Evolutionary conservation across 108 stramenopile species (phyloP), one percentile per base, ranked within the genome.

Genomic region (Pseudonitzschia pungens): DNA sequence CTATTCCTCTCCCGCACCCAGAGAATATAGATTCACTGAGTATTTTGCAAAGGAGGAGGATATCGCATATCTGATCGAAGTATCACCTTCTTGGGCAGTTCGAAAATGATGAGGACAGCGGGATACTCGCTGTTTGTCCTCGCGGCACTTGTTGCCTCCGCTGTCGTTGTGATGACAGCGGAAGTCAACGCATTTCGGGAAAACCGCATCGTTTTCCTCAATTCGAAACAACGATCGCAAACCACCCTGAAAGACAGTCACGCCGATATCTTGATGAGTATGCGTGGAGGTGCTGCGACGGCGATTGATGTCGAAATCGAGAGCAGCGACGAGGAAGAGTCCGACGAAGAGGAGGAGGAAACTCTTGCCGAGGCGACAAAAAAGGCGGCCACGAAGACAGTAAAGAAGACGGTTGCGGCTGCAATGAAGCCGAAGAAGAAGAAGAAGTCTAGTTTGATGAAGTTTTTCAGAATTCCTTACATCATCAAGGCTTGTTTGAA

Each of bases 401-500:
- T 71, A 65, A 89, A 91, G 59, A 72, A 82, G 71, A 77, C 75
- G 41, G 63, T 83, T 62, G 65, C 50, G 29, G 50, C 75, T 53
- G 56, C 56, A 54, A 58, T 45, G 44, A 57, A 31, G 43, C 76
- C 74, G 41, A 79, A 72, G 33, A 77, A 75, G 53, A 70, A 75
- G 32, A 86, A 89, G 51, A 81, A 68, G 48, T 33, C n/a, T 28
- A 36, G 62, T n/a, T 31, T 73, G 57, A 9, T 48, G 16, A 76
- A 53, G 12, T 36, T 77, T 8, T 68, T 86, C n/a, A 53, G 73
- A 41, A 71, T 94, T 36, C 93, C 93, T 21, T 90, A 94, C 68
- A 90, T 94, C 51, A 24, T 94, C 31, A 71, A 83, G 54, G 93
- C 91, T n/a, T 88, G 77, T 52, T 53, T 92, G 68, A 94, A 92